Conservation (phyloP, 1,139 yeast genomes). For the Geotrichum bryndzae region DNA sequence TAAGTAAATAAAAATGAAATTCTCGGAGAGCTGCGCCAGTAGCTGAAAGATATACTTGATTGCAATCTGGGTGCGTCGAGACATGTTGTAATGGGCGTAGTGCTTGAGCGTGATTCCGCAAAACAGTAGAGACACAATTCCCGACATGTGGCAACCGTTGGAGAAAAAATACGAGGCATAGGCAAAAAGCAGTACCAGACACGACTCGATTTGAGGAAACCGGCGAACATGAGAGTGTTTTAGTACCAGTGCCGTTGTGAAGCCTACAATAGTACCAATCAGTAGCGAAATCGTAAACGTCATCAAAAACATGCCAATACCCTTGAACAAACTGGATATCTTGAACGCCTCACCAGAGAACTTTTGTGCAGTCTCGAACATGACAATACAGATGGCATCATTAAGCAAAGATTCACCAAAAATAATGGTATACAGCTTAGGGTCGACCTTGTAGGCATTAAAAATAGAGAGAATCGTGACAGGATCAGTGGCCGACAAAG, state of each 20-base stretch:
- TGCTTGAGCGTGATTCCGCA: slow-evolving; percentile 96
- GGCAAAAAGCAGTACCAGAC: slow-evolving; percentile 82
- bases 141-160: slow-evolving; percentile 98
- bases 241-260: slow-evolving; percentile 78
- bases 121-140: slow-evolving; percentile 88
- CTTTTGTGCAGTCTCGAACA: slow-evolving; percentile 98
- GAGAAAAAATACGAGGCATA: slow-evolving; percentile 96
- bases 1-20: slow-evolving; percentile 90
- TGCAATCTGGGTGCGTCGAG: slow-evolving; percentile 95
- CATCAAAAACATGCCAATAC: slow-evolving; percentile 88
- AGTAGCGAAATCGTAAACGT: slow-evolving; percentile 89
- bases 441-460: slow-evolving; percentile 96
- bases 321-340: slow-evolving; percentile 78
- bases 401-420: slow-evolving; percentile 93
- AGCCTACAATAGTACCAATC: slow-evolving; percentile 84
- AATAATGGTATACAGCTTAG: slow-evolving; percentile 90
- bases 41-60: slow-evolving; percentile 91
- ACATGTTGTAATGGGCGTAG: slow-evolving; percentile 96
- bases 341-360: slow-evolving; percentile 78
- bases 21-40: slow-evolving; percentile 90
- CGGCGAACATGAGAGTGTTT: slow-evolving; percentile 91
- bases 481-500: slow-evolving; percentile 96
- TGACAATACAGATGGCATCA: slow-evolving; percentile 97
- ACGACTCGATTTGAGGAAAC: slow-evolving; percentile 93
- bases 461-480: slow-evolving; percentile 94